A percentile compares a stretch with the other conserved stretches of the same genome.
Evolutionary conservation across 2,329 filamentous ascomycete species (phyloP).

Genomic region (Ophiostoma piceae): DNA sequence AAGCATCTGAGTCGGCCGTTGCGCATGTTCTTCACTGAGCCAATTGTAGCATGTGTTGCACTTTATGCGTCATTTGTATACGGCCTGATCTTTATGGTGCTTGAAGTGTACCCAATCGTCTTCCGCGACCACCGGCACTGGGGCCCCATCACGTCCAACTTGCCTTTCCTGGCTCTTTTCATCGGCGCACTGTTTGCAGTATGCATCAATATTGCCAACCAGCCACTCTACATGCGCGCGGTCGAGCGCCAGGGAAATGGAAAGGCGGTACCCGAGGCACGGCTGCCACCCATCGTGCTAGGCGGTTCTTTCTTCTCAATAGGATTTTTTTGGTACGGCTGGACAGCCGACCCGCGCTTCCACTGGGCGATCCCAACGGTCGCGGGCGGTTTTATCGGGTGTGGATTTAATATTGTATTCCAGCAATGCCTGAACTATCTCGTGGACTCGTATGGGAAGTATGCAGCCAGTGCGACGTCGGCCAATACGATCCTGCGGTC

Average conservation of each 20-base stretch:
- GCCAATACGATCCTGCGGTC: conserved; percentile 57
- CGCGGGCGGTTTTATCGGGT: conserved; percentile 38
- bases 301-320: conserved; percentile 40
- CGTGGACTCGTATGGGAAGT: conserved; percentile 49
- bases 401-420: conserved; percentile 44
- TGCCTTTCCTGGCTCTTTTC: conserved; percentile 49
- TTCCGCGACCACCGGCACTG: conserved; percentile 47
- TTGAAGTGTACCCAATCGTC: conserved; percentile 51
- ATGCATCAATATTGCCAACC: conserved; percentile 39
- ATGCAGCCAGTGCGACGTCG: conserved; percentile 59
- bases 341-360: conserved; percentile 26
- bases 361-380: conserved; percentile 26
- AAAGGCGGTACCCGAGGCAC: conserved; percentile 35
- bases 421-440: conserved; percentile 49
- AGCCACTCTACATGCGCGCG: conserved; percentile 44
- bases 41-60: conserved; percentile 51
- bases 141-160: conserved; percentile 57
- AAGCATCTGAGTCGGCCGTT: conserved; percentile 66
- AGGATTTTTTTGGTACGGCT: conserved; percentile 37
- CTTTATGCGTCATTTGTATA: conserved; percentile 52
- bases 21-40: conserved; percentile 40
- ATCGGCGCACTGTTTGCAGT: conserved; percentile 49
- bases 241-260: conserved; percentile 39
- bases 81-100: conserved; percentile 52
- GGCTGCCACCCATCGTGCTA: conserved; percentile 43